Conservation (phyloP, 306 rosid genomes). For the Prunus kanzakura region DNA sequence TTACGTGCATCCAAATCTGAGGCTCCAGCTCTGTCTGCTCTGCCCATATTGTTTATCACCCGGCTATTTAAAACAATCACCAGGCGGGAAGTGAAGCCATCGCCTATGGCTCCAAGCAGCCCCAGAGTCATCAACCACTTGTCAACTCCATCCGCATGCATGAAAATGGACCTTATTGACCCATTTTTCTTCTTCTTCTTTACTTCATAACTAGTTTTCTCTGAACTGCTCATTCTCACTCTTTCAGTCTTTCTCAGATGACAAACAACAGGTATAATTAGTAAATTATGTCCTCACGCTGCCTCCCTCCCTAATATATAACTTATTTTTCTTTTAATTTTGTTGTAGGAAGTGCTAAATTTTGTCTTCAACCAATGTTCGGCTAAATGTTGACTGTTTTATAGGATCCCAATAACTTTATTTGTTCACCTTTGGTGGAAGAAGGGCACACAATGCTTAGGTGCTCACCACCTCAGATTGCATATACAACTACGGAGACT, state of each 20-base stretch:
- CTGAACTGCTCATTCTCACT: background rate
- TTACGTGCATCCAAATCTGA: background rate
- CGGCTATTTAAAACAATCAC: conserved; percentile 23
- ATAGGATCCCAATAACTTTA: no score
- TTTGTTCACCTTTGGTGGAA: no score
- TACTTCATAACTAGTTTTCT: background rate
- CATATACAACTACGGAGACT: no score
- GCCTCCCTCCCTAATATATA: no score
- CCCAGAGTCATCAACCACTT: conserved; percentile 25
- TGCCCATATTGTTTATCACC: conserved; percentile 43
- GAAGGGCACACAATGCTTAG: no score
- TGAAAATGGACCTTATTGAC: conserved; percentile 32
- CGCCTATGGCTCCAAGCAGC: conserved; percentile 25
- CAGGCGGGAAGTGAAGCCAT: conserved; percentile 15
- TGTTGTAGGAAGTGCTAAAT: no score
- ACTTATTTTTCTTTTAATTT: no score
- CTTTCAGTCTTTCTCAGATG: background rate
- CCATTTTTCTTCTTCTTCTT: background rate
- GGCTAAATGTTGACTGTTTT: no score
- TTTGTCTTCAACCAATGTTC: no score
- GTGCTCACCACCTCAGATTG: no score
- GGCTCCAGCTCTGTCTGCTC: background rate
- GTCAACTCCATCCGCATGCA: conserved; percentile 33
- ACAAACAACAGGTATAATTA: background rate
- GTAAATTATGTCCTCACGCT: no score